phyloP scores from a whole-genome alignment of 768 basidiomycete genomes.

The Boletellus ananiceps region DNA sequence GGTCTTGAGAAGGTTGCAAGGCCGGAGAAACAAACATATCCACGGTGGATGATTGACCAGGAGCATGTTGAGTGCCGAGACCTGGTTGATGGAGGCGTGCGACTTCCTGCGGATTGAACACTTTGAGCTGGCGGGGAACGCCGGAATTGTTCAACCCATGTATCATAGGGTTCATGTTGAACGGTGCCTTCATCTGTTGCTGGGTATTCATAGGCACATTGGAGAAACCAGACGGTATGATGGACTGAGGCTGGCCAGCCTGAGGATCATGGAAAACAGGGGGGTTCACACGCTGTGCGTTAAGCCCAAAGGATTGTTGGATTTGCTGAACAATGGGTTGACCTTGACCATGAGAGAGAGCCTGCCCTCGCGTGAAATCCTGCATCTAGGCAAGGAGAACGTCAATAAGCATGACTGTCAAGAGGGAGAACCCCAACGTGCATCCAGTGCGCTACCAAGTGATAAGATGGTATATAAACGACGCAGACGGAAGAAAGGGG shows the following conservation, averaged over 20 bases:
- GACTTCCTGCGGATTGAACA: slow-evolving; percentile 42
- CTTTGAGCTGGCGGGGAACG: slow-evolving; percentile 38
- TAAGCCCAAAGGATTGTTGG: slow-evolving; percentile 41
- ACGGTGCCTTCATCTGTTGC: slow-evolving; percentile 28
- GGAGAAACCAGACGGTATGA: slow-evolving; percentile 37
- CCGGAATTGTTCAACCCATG: slow-evolving; percentile 31
- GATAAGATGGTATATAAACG: slow-evolving; percentile 16
- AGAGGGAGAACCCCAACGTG: slow-evolving; percentile 1
- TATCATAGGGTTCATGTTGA: slow-evolving; percentile 36
- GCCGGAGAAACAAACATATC: slow-evolving; percentile 50
- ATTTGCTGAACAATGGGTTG: slow-evolving; percentile 38
- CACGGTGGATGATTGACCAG: slow-evolving; percentile 35
- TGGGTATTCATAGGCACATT: slow-evolving; percentile 37
- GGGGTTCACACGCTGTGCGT: slow-evolving; percentile 35
- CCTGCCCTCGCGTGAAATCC: slow-evolving; percentile 41
- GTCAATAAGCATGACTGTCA: slow-evolving; percentile 23
- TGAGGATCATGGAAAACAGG: slow-evolving; percentile 37
- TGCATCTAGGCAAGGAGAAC: slow-evolving; percentile 36
- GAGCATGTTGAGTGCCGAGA: slow-evolving; percentile 31
- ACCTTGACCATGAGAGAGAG: slow-evolving; percentile 37
- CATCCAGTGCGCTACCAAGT: background rate
- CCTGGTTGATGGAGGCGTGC: slow-evolving; percentile 31
- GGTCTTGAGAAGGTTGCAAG: slow-evolving; percentile 37
- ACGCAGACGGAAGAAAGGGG: slow-evolving; percentile 10
- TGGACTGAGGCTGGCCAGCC: slow-evolving; percentile 21